Percentiles rank a stretch among this genome's conserved stretches.
phyloP scores from a whole-genome alignment of 768 basidiomycete genomes.

The Mycena belliarum region DNA sequence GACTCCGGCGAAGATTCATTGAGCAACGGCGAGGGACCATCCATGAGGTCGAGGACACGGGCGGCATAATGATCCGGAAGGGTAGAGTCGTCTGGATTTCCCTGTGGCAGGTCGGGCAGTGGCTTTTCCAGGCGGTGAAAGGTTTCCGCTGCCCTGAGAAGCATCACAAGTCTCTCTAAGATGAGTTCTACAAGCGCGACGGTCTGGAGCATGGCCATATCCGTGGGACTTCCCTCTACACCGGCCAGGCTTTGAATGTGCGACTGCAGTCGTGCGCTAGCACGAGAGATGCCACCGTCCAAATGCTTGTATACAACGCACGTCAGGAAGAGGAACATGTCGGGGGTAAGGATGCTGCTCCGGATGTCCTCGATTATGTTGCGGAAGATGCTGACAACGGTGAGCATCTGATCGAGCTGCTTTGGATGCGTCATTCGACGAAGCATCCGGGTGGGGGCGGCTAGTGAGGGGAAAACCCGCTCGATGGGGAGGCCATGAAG shows the following conservation, averaged over 20 bases:
- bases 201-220: not conserved
- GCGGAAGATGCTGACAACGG: conserved; percentile 9
- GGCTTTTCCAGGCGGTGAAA: conserved; percentile 25
- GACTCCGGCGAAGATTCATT: not conserved
- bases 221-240: not conserved
- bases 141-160: conserved; percentile 3
- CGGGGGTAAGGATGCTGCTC: not conserved
- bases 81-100: conserved; percentile 12
- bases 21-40: not conserved
- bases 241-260: not conserved
- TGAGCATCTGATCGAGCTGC: conserved; percentile 6
- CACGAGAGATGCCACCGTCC: no score
- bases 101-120: not conserved
- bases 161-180: not conserved
- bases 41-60: not conserved
- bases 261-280: not conserved
- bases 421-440: conserved; percentile 1
- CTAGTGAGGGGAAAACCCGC: conserved; percentile 10
- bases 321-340: conserved; percentile 2
- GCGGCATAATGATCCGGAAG: no score
- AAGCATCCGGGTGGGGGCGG: conserved; percentile 6
- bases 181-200: not conserved
- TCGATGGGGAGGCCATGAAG: not conserved
- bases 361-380: not conserved
- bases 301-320: not conserved